Conservation (phyloP, 805 yeast species). For the Saccharomycopsis microspora region DNA sequence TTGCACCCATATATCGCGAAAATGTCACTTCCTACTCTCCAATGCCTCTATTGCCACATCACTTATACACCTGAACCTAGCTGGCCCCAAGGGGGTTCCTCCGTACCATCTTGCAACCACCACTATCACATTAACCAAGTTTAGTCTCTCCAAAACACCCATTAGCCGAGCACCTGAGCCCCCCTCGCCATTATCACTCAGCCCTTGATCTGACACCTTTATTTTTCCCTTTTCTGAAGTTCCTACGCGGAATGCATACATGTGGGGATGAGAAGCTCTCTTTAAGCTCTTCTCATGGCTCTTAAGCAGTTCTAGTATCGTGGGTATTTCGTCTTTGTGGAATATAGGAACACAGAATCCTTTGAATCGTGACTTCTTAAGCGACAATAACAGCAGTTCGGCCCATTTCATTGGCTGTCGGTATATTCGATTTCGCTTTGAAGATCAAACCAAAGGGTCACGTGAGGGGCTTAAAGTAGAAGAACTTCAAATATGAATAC, state of each 20-base stretch:
- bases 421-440: too few relatives aligned
- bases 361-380: constrained; percentile 57
- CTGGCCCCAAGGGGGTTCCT: constrained; percentile 62
- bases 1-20: too few relatives aligned
- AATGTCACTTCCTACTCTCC: background rate
- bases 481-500: too few relatives aligned
- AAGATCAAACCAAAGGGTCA: too few relatives aligned
- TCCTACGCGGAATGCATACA: constrained; percentile 63
- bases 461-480: too few relatives aligned
- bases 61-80: constrained; percentile 58
- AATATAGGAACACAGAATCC: constrained; percentile 40
- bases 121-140: constrained; percentile 42
- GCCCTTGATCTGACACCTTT: constrained; percentile 40
- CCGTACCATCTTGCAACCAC: constrained; percentile 80
- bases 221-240: constrained; percentile 1
- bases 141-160: constrained; percentile 38
- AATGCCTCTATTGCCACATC: constrained; percentile 28
- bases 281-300: constrained; percentile 32
- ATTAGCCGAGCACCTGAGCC: constrained; percentile 60
- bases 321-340: constrained; percentile 31
- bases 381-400: constrained; percentile 28
- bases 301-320: constrained; percentile 31
- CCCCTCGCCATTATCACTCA: constrained; percentile 59
- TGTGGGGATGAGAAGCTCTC: constrained; percentile 61
- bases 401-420: constrained; percentile 24